Base-by-base conservation (phyloP, 768 basidiomycete species). In the Auriculariales sp. region DNA sequence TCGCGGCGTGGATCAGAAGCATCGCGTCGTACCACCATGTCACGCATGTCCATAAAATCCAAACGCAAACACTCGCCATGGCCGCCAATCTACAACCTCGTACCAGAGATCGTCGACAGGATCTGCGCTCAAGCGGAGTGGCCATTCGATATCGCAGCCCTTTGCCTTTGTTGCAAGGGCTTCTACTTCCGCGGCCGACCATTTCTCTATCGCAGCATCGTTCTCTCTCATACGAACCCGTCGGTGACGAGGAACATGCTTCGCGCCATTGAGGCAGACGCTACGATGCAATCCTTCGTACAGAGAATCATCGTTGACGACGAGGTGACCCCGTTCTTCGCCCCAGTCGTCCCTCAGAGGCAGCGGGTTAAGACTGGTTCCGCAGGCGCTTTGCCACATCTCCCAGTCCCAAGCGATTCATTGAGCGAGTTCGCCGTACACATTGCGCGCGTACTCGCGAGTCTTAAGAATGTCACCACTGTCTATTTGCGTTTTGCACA, bases 1-100 rank as follows among this genome's bases (percentile, higher is more conserved):
- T n/a, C n/a, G n/a, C n/a, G n/a, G n/a, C n/a, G n/a, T 58, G 56
- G 4, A 55, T 49, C 50, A 68, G 62, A 56, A 85, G 80, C 61
- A 73, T 73, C 42, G 84, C 88, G 14, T 70, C 67, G 24, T 95
- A 92, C 57, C 68, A 70, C 1, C 94, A 91, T 63, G 81, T 77
- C 2, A 77, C 69, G 59, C 73, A 75, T 5, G 79, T 78, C 0
- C 67, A 68, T 50, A 93, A 94, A 62, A 81, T 75, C 53, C 56
- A 67, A 6, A 89, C 93, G 64, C 68, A 68, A 14, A 81, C 85
- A 7, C 68, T 95, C 69, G 86, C 93, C 54, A 70, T 73, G 2
- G 70, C 14, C 39, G 5, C 39, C 39, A 9, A 44, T 44, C 12
- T 44, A 44, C 39, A 44, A 25, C 6, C 39, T 44, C 39, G 19